Evolutionary conservation across 1,284 basidiomycete genomes (phyloP).

Genomic region (Spongispora temasekensis): DNA sequence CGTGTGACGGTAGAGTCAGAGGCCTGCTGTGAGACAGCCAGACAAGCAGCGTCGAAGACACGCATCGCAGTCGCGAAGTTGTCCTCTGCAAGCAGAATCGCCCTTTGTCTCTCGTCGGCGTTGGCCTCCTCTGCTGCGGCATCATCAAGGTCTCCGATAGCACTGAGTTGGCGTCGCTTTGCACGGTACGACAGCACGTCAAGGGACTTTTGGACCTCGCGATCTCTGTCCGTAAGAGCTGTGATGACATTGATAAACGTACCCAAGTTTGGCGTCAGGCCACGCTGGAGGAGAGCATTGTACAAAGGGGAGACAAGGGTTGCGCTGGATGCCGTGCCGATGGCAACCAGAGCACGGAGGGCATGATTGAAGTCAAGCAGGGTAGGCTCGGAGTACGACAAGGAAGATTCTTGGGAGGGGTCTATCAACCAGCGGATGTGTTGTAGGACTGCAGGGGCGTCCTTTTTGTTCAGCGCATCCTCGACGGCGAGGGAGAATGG

Average conservation of each 20-base stretch:
- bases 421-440: constrained; percentile 28
- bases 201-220: constrained; percentile 60
- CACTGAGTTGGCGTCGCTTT: constrained; percentile 36
- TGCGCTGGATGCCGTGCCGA: constrained; percentile 55
- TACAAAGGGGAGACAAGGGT: constrained; percentile 69
- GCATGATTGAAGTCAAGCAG: constrained; percentile 67
- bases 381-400: constrained; percentile 23
- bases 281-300: constrained; percentile 70
- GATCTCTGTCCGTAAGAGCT: constrained; percentile 73
- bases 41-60: constrained; percentile 65
- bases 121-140: constrained; percentile 20
- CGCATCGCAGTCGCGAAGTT: constrained; percentile 74
- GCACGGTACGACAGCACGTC: constrained; percentile 45
- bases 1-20: not conserved
- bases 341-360: constrained; percentile 49
- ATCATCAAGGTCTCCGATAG: constrained; percentile 19
- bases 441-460: constrained; percentile 8
- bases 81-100: constrained; percentile 56
- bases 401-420: constrained; percentile 13
- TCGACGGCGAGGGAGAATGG: constrained; percentile 24
- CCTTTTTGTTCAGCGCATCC: constrained; percentile 20
- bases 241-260: constrained; percentile 76
- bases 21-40: constrained; percentile 33
- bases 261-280: constrained; percentile 62
- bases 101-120: constrained; percentile 40